Percentiles rank a stretch among this genome's conserved stretches.
phyloP scores from a whole-genome alignment of 1,139 yeast genomes.

The Hyphopichia khmerensis region DNA sequence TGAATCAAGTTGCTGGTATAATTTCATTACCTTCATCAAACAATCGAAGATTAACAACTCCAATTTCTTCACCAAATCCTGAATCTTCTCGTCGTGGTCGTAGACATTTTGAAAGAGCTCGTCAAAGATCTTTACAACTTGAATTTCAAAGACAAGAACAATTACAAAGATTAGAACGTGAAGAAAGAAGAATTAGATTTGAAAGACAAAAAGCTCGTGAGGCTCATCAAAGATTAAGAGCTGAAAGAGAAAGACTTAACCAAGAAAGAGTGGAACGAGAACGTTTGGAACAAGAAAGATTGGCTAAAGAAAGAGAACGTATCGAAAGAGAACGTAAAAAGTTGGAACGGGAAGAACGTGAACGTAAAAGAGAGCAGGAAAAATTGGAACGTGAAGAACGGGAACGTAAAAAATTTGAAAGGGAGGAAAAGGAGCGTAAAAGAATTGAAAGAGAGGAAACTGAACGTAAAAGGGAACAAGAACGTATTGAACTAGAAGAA shows the following conservation, averaged over 20 bases:
- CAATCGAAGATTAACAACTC: not conserved
- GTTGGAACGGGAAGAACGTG: not conserved
- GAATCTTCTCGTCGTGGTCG: not conserved
- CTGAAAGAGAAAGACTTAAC: conserved; percentile 1
- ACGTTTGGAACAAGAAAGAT: not conserved
- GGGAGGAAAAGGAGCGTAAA: not conserved
- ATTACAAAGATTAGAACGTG: not conserved
- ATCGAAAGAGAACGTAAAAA: not conserved
- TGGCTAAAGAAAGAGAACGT: not conserved
- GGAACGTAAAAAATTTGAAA: not conserved
- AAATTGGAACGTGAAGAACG: not conserved
- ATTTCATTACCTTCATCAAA: not conserved
- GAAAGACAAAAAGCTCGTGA: not conserved
- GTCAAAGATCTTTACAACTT: not conserved
- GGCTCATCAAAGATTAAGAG: not conserved
- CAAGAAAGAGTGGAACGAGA: not conserved
- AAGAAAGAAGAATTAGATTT: conserved; percentile 1
- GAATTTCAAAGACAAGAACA: not conserved
- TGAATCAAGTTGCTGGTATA: not conserved
- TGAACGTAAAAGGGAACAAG: not conserved
- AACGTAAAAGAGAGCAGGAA: not conserved
- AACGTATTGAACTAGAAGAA: not conserved
- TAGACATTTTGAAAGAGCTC: not conserved
- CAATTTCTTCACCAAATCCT: not conserved
- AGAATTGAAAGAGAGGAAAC: not conserved